These are phyloP conservation scores for Aspergillus niger DNA, from an alignment of 2,329 filamentous ascomycete genomes.

Conservation along the genomic window DNA sequence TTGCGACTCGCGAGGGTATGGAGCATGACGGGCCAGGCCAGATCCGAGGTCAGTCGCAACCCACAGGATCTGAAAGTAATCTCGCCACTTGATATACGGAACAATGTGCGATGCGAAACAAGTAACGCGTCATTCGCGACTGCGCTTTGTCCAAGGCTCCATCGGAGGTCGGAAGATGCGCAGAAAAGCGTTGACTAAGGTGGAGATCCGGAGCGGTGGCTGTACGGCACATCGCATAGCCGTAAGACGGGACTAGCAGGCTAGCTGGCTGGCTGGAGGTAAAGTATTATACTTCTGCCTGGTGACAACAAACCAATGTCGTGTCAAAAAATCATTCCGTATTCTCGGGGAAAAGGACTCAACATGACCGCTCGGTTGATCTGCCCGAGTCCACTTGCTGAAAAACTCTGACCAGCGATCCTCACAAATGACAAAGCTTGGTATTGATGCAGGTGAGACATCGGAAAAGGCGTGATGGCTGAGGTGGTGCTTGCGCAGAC, in stretches of 20 bases:
- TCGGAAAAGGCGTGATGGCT: neutral
- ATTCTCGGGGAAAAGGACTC: neutral
- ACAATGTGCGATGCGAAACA: neutral
- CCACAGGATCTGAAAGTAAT: neutral
- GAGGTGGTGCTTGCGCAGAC: neutral
- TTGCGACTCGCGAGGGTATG: neutral
- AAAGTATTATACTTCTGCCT: constrained; percentile 3
- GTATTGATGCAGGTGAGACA: neutral
- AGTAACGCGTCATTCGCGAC: neutral
- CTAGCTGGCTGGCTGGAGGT: neutral
- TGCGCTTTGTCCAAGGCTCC: neutral
- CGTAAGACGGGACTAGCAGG: neutral
- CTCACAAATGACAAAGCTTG: constrained; percentile 2
- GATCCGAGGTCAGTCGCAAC: neutral
- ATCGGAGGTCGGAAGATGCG: constrained; percentile 1
- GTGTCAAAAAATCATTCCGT: constrained; percentile 1
- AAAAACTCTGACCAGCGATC: constrained; percentile 1
- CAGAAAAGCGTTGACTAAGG: neutral
- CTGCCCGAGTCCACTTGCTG: neutral
- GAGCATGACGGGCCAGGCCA: neutral
- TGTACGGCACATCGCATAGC: constrained; percentile 1
- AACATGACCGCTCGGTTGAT: neutral
- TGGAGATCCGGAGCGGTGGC: constrained; percentile 2
- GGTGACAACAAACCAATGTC: neutral
- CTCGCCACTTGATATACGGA: neutral